These are phyloP conservation scores for Acephala macrosclerotiorum DNA, from an alignment of 2,329 filamentous ascomycete genomes.

Conservation along the genomic window DNA sequence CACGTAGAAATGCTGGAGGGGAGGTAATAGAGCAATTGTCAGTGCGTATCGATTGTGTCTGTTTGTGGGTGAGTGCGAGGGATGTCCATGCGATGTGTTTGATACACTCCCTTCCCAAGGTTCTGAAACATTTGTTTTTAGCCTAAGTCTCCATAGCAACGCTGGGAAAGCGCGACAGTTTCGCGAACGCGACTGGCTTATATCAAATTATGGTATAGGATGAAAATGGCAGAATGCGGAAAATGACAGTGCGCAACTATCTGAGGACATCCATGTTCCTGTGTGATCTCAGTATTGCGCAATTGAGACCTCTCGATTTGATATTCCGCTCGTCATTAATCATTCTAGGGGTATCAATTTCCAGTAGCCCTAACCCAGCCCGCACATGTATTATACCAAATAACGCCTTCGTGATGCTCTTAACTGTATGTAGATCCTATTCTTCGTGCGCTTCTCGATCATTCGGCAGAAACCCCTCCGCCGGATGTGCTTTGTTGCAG, in stretches of 20 bases:
- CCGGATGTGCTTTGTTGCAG: conserved; percentile 52
- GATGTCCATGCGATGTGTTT: conserved; percentile 32
- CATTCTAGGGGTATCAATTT: conserved; percentile 19
- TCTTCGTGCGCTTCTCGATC: conserved; percentile 10
- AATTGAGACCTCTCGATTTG: not conserved
- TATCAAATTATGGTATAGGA: not conserved
- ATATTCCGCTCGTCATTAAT: not conserved
- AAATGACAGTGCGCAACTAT: not conserved
- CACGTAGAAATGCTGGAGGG: conserved; percentile 32
- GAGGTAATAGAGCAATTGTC: conserved; percentile 29
- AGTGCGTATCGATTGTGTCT: conserved; percentile 39
- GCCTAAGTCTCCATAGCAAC: conserved; percentile 31
- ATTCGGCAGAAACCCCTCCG: conserved; percentile 28
- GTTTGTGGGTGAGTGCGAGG: conserved; percentile 23
- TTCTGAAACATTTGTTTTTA: conserved; percentile 26
- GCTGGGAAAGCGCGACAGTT: conserved; percentile 16
- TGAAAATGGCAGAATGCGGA: not conserved
- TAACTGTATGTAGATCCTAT: conserved; percentile 14
- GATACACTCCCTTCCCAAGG: conserved; percentile 22
- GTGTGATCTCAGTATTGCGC: not conserved
- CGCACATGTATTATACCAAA: not conserved
- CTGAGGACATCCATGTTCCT: not conserved
- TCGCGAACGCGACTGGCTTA: conserved; percentile 12
- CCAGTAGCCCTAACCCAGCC: not conserved
- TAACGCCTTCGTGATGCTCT: conserved; percentile 32